Evolutionary conservation across 2,329 filamentous ascomycete species (phyloP).

Genomic region (Podosphaera fusca): DNA sequence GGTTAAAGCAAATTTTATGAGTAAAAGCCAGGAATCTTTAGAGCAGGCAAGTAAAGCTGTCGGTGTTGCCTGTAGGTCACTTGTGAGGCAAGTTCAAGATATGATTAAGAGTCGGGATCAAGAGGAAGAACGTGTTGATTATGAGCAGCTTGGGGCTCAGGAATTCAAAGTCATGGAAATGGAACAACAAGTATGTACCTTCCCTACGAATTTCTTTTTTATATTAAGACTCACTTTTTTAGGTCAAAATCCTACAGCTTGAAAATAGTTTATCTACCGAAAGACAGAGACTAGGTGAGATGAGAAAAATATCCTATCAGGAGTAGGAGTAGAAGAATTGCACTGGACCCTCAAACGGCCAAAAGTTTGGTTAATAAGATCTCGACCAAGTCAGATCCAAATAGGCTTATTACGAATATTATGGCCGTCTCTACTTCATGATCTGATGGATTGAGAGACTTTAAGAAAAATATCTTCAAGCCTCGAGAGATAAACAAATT

Average conservation of each 20-base stretch:
- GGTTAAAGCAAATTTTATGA: constrained; percentile 97
- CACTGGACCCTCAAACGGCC: no score
- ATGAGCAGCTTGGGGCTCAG: constrained; percentile 66
- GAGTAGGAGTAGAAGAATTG: constrained; percentile 10
- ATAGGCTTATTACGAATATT: no score
- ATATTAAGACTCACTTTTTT: constrained; percentile 2
- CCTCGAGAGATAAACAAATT: no score
- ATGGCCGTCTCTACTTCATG: no score
- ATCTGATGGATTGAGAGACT: no score
- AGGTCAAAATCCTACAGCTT: constrained; percentile 94
- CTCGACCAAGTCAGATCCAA: no score
- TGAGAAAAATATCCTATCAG: constrained; percentile 33
- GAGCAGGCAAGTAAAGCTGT: constrained; percentile 87
- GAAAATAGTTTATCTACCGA: constrained; percentile 69
- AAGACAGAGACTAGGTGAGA: constrained; percentile 70
- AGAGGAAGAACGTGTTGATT: constrained; percentile 70
- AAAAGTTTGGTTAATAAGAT: no score
- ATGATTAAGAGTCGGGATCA: constrained; percentile 75
- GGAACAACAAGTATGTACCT: constrained; percentile 73
- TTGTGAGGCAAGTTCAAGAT: constrained; percentile 81
- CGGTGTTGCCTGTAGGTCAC: constrained; percentile 60
- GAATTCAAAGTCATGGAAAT: constrained; percentile 98
- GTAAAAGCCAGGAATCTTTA: constrained; percentile 78
- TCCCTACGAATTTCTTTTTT: background rate
- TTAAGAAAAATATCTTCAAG: no score